These are phyloP conservation scores for Parascedosporium putredinis DNA, from an alignment of 2,329 filamentous ascomycete genomes.

Conservation along the genomic window DNA sequence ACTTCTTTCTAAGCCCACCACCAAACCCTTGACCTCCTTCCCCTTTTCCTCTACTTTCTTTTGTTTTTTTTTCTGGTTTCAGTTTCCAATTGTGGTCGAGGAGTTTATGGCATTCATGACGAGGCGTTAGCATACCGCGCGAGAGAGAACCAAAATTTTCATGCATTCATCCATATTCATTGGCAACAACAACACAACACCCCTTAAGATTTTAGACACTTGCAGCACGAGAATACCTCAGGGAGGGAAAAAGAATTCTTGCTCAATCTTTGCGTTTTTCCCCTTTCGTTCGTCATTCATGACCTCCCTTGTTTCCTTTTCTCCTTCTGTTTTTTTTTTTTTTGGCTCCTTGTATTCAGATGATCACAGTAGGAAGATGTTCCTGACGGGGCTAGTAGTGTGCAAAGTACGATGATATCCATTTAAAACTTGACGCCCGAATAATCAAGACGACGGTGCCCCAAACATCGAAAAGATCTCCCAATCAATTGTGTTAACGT, in stretches of 20 bases:
- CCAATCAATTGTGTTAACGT: too few relatives aligned
- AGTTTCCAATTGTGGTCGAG: neutral
- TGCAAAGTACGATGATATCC: constrained; percentile 1
- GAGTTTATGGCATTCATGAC: neutral
- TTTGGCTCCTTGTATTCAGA: neutral
- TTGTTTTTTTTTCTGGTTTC: neutral
- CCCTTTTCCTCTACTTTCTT: neutral
- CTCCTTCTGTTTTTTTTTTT: constrained; percentile 1
- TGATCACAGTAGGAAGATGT: neutral
- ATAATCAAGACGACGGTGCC: neutral
- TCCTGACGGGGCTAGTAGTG: neutral
- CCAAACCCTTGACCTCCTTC: too few relatives aligned
- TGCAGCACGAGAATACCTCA: too few relatives aligned
- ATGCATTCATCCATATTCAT: too few relatives aligned
- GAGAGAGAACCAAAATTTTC: neutral
- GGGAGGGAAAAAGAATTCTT: neutral
- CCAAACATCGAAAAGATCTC: too few relatives aligned
- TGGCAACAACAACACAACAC: too few relatives aligned
- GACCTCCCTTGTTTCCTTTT: too few relatives aligned
- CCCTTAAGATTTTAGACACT: too few relatives aligned
- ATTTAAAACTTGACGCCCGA: neutral
- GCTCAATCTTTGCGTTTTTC: neutral
- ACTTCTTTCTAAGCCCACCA: too few relatives aligned
- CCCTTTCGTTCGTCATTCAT: too few relatives aligned
- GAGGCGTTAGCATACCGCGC: neutral